Percentiles rank a stretch among this genome's conserved stretches.
These are phyloP conservation scores for Candida boleticola DNA, from an alignment of 805 yeast genomes.

Conservation along the genomic window DNA sequence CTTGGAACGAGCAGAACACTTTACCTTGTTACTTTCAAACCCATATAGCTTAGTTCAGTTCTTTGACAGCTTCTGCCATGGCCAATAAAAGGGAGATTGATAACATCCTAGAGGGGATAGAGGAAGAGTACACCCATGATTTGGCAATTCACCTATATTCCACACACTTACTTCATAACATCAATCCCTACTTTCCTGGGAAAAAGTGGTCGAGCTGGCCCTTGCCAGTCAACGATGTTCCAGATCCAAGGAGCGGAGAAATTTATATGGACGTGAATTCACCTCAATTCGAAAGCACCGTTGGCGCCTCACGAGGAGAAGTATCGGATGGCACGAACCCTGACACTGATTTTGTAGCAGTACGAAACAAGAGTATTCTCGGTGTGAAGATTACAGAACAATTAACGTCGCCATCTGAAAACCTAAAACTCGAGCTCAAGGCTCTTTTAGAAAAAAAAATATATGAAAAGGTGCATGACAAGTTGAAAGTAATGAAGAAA, in stretches of 20 bases:
- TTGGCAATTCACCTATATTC: conserved; percentile 66
- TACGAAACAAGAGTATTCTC: background rate
- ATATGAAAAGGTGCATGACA: conserved; percentile 4
- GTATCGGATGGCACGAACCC: background rate
- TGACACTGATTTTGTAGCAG: background rate
- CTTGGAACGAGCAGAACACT: no score
- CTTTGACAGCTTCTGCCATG: no score
- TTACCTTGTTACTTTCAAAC: no score
- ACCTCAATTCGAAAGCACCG: background rate
- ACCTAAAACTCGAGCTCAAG: conserved; percentile 12
- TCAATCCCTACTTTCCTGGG: conserved; percentile 35
- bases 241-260: conserved; percentile 28
- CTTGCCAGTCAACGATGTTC: conserved; percentile 27
- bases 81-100: conserved; percentile 15
- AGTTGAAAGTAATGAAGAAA: background rate
- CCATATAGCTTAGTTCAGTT: no score
- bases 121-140: conserved; percentile 52
- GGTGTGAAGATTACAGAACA: background rate
- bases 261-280: background rate
- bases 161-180: conserved; percentile 42
- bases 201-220: conserved; percentile 65
- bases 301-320: no score
- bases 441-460: conserved; percentile 18
- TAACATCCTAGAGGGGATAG: conserved; percentile 34
- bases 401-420: background rate